phyloP scores from a whole-genome alignment of 2,329 filamentous ascomycete species.

The Dothiorella sarmentorum region DNA sequence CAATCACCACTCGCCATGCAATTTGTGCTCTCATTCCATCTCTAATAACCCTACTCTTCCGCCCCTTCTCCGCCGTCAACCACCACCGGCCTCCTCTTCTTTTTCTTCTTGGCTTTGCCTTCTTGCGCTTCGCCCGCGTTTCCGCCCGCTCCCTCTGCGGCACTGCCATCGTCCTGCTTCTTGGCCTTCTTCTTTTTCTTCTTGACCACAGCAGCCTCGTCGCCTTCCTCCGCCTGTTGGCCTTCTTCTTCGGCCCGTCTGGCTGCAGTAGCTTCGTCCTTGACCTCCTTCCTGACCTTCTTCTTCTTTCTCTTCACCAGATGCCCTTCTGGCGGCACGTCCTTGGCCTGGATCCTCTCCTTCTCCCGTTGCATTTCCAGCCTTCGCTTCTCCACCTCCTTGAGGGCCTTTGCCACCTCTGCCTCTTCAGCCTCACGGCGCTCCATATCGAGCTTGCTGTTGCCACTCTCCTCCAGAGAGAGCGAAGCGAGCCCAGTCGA shows the following conservation, averaged over 20 bases:
- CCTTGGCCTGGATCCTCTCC: conserved; percentile 69
- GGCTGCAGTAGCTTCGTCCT: conserved; percentile 34
- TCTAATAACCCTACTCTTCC: neutral
- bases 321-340: conserved; percentile 62
- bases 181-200: conserved; percentile 45
- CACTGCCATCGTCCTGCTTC: conserved; percentile 19
- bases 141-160: conserved; percentile 21
- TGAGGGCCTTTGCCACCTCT: conserved; percentile 85
- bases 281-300: conserved; percentile 58
- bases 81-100: conserved; percentile 37
- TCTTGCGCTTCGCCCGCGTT: conserved; percentile 20
- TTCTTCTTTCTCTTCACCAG: conserved; percentile 60
- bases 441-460: conserved; percentile 56
- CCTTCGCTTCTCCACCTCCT: conserved; percentile 79
- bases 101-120: conserved; percentile 37
- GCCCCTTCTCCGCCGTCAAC: conserved; percentile 6
- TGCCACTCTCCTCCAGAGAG: conserved; percentile 57
- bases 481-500: conserved; percentile 76
- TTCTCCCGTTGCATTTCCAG: conserved; percentile 85
- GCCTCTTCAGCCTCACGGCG: conserved; percentile 71
- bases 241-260: conserved; percentile 19
- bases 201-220: conserved; percentile 21
- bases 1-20: neutral
- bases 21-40: neutral
- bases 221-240: conserved; percentile 16